Conservation (phyloP, 441 rosid genomes). For the Biscutella auriculata region DNA sequence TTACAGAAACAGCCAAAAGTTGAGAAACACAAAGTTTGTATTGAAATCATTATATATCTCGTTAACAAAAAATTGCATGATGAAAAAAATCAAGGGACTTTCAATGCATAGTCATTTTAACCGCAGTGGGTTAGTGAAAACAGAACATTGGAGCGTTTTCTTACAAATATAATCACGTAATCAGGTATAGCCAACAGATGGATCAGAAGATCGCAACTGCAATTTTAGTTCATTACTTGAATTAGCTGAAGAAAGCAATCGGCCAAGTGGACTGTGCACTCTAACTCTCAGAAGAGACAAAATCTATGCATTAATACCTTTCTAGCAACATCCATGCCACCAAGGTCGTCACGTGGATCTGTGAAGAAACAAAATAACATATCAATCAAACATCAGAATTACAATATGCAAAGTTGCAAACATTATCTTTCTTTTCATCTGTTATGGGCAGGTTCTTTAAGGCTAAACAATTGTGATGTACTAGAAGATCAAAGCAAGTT, state of each 20-base stretch:
- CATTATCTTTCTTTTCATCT: neutral
- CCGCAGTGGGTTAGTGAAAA: neutral
- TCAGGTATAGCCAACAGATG: neutral
- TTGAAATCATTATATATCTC: neutral
- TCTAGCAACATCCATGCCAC: conserved; percentile 95
- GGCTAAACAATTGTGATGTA: neutral
- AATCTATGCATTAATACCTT: conserved; percentile 42
- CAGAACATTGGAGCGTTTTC: neutral
- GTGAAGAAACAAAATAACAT: conserved; percentile 12
- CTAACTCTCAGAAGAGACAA: neutral
- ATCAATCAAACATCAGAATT: conserved; percentile 5
- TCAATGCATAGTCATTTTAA: neutral
- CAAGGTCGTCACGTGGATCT: conserved; percentile 97
- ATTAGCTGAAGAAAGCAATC: neutral
- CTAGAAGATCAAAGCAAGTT: neutral
- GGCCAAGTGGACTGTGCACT: neutral
- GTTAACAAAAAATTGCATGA: neutral
- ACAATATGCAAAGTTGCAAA: neutral
- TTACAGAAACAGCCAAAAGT: conserved; percentile 8
- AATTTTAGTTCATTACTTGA: neutral
- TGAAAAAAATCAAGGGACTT: neutral
- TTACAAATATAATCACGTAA: neutral
- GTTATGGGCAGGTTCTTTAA: neutral
- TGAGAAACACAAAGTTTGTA: neutral
- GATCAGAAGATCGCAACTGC: neutral